Conservation (phyloP, 2,329 filamentous ascomycete species). For the Fusarium pseudonygamai region DNA sequence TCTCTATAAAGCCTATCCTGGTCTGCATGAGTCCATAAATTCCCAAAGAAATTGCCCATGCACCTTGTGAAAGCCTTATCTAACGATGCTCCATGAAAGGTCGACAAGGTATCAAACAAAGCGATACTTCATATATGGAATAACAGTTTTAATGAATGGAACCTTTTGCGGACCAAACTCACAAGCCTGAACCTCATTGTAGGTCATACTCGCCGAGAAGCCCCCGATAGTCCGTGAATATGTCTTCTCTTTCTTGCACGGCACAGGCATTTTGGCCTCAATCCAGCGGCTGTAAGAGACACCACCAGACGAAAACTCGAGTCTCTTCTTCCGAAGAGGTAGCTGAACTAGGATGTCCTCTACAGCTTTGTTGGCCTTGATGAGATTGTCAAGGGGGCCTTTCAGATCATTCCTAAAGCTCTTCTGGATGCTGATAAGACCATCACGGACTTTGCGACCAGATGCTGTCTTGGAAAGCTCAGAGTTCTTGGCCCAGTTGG, state of each 20-base stretch:
- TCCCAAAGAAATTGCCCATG: not conserved
- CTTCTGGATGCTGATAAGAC: not conserved
- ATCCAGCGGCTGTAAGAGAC: constrained; percentile 10
- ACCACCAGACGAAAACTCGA: constrained; percentile 4
- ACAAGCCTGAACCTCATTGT: not conserved
- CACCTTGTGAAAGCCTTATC: too few species aligned
- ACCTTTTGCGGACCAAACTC: constrained; percentile 12
- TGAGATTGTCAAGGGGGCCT: constrained; percentile 10
- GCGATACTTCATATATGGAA: not conserved
- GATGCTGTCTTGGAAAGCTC: not conserved
- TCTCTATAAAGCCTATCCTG: too few species aligned
- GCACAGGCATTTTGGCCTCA: constrained; percentile 5
- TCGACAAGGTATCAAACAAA: not conserved
- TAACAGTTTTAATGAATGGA: not conserved
- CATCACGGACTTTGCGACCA: not conserved
- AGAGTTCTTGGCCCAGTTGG: not conserved
- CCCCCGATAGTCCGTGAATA: not conserved
- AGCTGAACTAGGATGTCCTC: constrained; percentile 9
- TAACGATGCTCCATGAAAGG: not conserved
- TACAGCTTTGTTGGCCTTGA: constrained; percentile 17
- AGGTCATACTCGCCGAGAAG: not conserved
- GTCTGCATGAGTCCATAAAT: too few species aligned
- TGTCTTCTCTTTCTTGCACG: not conserved
- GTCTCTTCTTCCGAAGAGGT: constrained; percentile 10
- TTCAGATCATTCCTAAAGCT: constrained; percentile 20